Percentiles rank a stretch among this genome's conserved stretches.
phyloP scores from a whole-genome alignment of 2,329 filamentous ascomycete species.

The Metarhizium album region DNA sequence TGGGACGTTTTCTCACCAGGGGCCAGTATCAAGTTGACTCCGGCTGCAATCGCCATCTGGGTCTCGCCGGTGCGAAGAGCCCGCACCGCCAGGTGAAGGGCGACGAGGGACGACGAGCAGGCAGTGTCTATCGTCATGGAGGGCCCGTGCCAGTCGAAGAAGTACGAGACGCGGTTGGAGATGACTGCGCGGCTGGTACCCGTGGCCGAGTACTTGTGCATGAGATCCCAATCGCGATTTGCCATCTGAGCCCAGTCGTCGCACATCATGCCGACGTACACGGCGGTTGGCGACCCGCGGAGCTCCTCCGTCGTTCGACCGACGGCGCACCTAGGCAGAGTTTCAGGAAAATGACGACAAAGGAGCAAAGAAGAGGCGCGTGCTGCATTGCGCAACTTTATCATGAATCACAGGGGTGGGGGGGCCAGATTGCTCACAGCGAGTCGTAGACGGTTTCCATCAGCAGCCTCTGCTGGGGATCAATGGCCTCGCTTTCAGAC shows the following conservation, averaged over 20 bases:
- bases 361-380: too few relatives aligned
- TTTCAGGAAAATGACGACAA: too few relatives aligned
- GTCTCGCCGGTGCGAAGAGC: constrained; percentile 14
- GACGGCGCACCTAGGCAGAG: too few relatives aligned
- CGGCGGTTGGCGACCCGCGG: constrained; percentile 21
- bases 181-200: constrained; percentile 30
- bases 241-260: constrained; percentile 9
- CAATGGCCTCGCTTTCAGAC: constrained; percentile 6
- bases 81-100: constrained; percentile 20
- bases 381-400: too few relatives aligned
- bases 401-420: too few relatives aligned
- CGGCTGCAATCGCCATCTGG: constrained; percentile 27
- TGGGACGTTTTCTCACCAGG: constrained; percentile 9
- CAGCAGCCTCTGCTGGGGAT: constrained; percentile 9
- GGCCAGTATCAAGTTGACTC: constrained; percentile 29
- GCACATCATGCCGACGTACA: constrained; percentile 15
- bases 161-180: constrained; percentile 2
- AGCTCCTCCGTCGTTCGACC: constrained; percentile 12
- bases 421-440: too few relatives aligned
- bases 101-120: constrained; percentile 23
- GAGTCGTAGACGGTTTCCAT: constrained; percentile 31
- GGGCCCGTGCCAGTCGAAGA: constrained; percentile 7
- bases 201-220: constrained; percentile 28
- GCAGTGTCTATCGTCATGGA: constrained; percentile 26
- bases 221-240: constrained; percentile 12